These are phyloP conservation scores for Torrubiellomyces zombiae DNA, from an alignment of 2,329 filamentous ascomycete genomes.

Conservation along the genomic window DNA sequence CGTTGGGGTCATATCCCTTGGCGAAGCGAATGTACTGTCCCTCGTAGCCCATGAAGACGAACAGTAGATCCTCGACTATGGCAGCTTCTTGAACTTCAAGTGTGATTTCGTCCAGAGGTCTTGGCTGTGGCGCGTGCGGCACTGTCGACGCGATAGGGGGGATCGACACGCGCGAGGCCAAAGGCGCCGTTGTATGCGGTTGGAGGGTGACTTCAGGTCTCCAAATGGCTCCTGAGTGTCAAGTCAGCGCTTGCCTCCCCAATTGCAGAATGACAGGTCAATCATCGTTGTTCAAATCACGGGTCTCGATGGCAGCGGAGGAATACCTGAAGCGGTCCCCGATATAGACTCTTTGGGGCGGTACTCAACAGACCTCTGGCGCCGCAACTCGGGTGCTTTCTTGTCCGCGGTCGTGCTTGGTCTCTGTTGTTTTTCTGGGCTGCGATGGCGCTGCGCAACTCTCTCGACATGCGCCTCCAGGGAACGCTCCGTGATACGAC, in stretches of 20 bases:
- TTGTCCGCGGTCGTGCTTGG: conserved; percentile 21
- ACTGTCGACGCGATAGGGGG: conserved; percentile 65
- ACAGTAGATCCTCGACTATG: conserved; percentile 79
- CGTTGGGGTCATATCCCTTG: conserved; percentile 63
- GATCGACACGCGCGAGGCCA: conserved; percentile 47
- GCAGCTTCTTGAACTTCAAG: conserved; percentile 72
- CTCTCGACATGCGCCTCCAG: conserved; percentile 47
- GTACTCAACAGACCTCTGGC: conserved; percentile 26
- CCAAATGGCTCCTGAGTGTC: conserved; percentile 53
- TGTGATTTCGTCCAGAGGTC: conserved; percentile 56
- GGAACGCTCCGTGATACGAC: conserved; percentile 36
- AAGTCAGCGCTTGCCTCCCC: no score
- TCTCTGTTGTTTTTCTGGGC: conserved; percentile 37
- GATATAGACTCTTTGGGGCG: conserved; percentile 26
- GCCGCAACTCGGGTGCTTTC: conserved; percentile 19
- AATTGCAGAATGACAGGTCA: neutral
- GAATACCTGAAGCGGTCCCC: conserved; percentile 33
- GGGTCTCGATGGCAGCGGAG: neutral
- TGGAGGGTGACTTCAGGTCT: conserved; percentile 63
- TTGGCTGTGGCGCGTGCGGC: conserved; percentile 49
- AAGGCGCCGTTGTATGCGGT: conserved; percentile 48
- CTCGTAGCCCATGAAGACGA: conserved; percentile 96
- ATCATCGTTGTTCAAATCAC: neutral
- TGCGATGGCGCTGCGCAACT: conserved; percentile 39
- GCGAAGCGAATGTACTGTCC: conserved; percentile 90